Conservation (phyloP, 768 basidiomycete species). For the Xerocomellus amylosporus region DNA sequence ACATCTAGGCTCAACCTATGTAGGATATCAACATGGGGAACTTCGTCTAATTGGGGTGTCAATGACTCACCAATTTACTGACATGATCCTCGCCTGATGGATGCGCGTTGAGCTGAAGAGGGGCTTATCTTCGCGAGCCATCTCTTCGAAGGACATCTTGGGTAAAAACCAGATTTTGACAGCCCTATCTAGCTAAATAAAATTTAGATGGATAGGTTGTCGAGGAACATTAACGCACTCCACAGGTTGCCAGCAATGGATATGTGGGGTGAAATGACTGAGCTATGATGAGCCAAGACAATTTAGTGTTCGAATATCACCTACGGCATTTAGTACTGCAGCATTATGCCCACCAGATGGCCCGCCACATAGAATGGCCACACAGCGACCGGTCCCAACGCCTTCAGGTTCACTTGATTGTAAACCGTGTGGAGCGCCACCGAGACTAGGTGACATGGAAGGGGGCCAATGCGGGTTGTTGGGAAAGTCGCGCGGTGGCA, state of each 20-base stretch:
- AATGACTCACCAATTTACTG: conserved; percentile 54
- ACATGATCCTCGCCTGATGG: conserved; percentile 63
- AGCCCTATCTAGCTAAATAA: conserved; percentile 59
- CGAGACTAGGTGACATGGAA: conserved; percentile 45
- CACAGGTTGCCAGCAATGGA: conserved; percentile 74
- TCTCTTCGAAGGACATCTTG: conserved; percentile 32
- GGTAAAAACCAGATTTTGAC: conserved; percentile 75
- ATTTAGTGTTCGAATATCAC: conserved; percentile 13
- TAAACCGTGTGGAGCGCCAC: conserved; percentile 69
- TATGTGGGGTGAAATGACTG: conserved; percentile 67
- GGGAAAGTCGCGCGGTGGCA: conserved; percentile 31
- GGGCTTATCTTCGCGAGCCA: conserved; percentile 70
- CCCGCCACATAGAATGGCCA: conserved; percentile 64
- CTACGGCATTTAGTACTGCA: conserved; percentile 64
- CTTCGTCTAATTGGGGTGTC: not conserved
- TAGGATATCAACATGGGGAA: not conserved
- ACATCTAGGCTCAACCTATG: conserved; percentile 57
- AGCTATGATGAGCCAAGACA: not conserved
- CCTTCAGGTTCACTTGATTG: conserved; percentile 61
- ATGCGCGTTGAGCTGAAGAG: conserved; percentile 66
- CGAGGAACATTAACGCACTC: conserved; percentile 43
- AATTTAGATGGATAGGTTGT: not conserved
- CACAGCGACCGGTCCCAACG: conserved; percentile 54
- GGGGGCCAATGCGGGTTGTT: conserved; percentile 63
- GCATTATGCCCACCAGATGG: conserved; percentile 71